Conservation (phyloP, 768 basidiomycete species). For the Amylocystis lapponica region DNA sequence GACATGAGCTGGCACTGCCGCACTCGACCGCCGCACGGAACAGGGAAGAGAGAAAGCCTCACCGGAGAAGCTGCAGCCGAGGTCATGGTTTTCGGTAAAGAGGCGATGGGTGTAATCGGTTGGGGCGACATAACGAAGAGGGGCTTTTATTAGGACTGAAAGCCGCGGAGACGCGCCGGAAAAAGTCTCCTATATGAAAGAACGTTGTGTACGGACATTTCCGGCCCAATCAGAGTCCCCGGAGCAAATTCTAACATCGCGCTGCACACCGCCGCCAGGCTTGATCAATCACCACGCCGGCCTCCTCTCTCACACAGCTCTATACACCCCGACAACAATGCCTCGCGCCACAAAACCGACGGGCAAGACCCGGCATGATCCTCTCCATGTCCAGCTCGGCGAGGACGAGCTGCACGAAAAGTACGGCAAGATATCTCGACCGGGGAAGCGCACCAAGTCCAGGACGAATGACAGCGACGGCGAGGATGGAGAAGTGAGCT, state of each 20-base stretch:
- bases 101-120: too few species aligned
- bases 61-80: background rate
- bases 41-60: background rate
- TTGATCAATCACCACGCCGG: background rate
- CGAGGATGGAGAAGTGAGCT: conserved; percentile 47
- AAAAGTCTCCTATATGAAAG: too few species aligned
- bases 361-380: conserved; percentile 73
- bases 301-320: background rate
- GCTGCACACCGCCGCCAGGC: too few species aligned
- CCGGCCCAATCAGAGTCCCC: too few species aligned
- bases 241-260: too few species aligned
- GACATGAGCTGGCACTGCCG: too few species aligned
- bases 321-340: conserved; percentile 40
- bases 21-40: too few species aligned
- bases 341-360: conserved; percentile 52
- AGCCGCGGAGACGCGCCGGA: too few species aligned
- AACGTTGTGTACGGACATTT: too few species aligned
- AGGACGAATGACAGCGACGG: conserved; percentile 42
- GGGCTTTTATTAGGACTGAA: background rate
- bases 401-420: conserved; percentile 73
- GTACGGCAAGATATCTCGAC: conserved; percentile 73
- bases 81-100: background rate
- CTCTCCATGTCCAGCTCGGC: conserved; percentile 77
- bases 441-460: conserved; percentile 68
- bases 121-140: background rate